These are phyloP conservation scores for Rhodamnia rubescens DNA, from an alignment of 345 rosid species.

Conservation along the genomic window DNA sequence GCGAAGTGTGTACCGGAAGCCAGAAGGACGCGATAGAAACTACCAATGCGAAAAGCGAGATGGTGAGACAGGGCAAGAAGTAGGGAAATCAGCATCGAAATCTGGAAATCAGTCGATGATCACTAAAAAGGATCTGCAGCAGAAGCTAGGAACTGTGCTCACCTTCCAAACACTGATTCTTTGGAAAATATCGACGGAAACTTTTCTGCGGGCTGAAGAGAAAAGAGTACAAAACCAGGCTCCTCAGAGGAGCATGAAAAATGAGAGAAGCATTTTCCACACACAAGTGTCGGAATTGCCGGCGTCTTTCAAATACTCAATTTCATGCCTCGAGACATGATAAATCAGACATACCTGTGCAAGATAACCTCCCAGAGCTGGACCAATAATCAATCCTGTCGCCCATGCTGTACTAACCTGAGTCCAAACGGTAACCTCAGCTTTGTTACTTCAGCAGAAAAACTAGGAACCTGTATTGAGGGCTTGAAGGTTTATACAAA, in stretches of 20 bases:
- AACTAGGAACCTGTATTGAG: background rate
- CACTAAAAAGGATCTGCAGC: background rate
- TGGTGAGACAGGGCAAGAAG: constrained; percentile 58
- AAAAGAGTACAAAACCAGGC: background rate
- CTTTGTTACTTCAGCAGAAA: background rate
- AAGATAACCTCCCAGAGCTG: constrained; percentile 86
- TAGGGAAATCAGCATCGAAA: constrained; percentile 59
- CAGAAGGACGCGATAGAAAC: constrained; percentile 38
- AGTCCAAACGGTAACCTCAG: background rate
- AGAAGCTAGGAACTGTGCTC: background rate
- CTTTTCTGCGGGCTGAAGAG: constrained; percentile 69
- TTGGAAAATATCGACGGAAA: constrained; percentile 56
- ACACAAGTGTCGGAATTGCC: no score
- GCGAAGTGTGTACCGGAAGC: constrained; percentile 54
- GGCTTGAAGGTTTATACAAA: background rate
- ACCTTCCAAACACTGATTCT: constrained; percentile 70
- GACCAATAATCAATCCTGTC: constrained; percentile 89
- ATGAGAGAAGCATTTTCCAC: background rate
- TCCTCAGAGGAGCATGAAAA: background rate
- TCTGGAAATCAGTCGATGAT: background rate
- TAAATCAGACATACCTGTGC: constrained; percentile 53
- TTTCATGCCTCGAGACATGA: background rate
- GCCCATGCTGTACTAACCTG: constrained; percentile 98
- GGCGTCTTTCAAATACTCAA: background rate
- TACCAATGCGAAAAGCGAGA: constrained; percentile 49